Percentiles rank a stretch among this genome's conserved stretches.
phyloP scores from a whole-genome alignment of 164 flowering plant genomes.

The Aristolochia contorta region DNA sequence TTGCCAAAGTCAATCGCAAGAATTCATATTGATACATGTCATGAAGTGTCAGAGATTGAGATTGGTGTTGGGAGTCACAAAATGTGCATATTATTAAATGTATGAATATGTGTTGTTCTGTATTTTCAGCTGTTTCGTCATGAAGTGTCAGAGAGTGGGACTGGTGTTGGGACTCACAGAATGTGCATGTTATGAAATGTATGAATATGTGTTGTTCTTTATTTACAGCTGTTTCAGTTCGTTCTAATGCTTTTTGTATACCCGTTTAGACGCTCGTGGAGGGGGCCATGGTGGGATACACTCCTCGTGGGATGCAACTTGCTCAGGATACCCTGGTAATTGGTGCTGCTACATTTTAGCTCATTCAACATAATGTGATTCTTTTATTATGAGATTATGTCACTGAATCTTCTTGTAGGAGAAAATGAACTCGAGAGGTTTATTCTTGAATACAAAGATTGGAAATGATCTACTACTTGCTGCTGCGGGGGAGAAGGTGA shows the following conservation, averaged over 20 bases:
- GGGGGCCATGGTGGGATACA: constrained; percentile 88
- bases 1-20: too few relatives aligned
- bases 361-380: not conserved
- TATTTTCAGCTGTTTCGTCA: too few relatives aligned
- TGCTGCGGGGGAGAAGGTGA: constrained; percentile 85
- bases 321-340: constrained; percentile 79
- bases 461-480: constrained; percentile 70
- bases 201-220: too few relatives aligned
- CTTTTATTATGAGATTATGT: not conserved
- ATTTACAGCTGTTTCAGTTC: not conserved
- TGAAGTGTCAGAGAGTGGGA: too few relatives aligned
- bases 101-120: too few relatives aligned
- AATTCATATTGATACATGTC: too few relatives aligned
- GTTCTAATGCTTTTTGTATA: not conserved
- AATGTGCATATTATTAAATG: too few relatives aligned
- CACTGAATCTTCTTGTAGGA: constrained; percentile 29
- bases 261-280: constrained; percentile 64
- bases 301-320: constrained; percentile 81
- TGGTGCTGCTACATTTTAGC: not conserved
- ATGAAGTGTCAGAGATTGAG: too few relatives aligned
- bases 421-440: constrained; percentile 38
- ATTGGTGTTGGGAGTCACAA: too few relatives aligned
- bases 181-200: too few relatives aligned
- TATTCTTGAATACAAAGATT: constrained; percentile 43
- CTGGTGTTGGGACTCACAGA: too few relatives aligned